Evolutionary conservation across 2,329 filamentous ascomycete genomes (phyloP).

Genomic region (Thermoascus crustaceus): DNA sequence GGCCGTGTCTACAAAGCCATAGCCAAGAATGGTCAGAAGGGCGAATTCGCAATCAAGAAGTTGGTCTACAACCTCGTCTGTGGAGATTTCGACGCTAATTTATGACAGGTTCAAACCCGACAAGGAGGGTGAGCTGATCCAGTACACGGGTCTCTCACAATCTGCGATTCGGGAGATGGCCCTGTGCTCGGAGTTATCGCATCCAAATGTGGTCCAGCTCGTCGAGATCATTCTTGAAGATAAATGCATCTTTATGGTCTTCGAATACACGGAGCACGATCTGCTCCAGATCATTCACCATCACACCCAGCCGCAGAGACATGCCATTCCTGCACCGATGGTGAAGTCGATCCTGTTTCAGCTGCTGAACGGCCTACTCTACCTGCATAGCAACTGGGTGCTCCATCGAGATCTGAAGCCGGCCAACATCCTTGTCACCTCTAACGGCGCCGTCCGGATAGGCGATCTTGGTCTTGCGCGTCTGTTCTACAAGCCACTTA

Average conservation of each 20-base stretch:
- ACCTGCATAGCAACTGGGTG: slow-evolving; percentile 94
- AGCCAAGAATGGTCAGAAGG: slow-evolving; percentile 61
- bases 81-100: slow-evolving; percentile 9
- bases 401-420: slow-evolving; percentile 94
- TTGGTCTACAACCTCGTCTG: slow-evolving; percentile 34
- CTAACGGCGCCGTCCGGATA: slow-evolving; percentile 80
- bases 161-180: slow-evolving; percentile 97
- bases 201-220: slow-evolving; percentile 81
- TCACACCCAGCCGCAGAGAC: slow-evolving; percentile 79
- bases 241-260: slow-evolving; percentile 99
- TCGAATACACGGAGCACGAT: slow-evolving; percentile 97
- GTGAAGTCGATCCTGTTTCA: slow-evolving; percentile 95
- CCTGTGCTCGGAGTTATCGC: slow-evolving; percentile 81
- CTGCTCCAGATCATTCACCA: slow-evolving; percentile 96
- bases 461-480: slow-evolving; percentile 88
- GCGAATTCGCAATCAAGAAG: slow-evolving; percentile 98
- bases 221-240: slow-evolving; percentile 96
- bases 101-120: slow-evolving; percentile 73
- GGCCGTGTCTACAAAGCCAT: slow-evolving; percentile 95
- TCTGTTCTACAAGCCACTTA: slow-evolving; percentile 86
- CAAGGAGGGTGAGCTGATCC: slow-evolving; percentile 89
- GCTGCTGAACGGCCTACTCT: slow-evolving; percentile 86
- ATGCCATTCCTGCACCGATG: slow-evolving; percentile 78
- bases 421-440: slow-evolving; percentile 98
- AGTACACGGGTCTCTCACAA: slow-evolving; percentile 96